Conservation (phyloP, 495 filamentous ascomycete species). For the Xylaria intraflava region DNA sequence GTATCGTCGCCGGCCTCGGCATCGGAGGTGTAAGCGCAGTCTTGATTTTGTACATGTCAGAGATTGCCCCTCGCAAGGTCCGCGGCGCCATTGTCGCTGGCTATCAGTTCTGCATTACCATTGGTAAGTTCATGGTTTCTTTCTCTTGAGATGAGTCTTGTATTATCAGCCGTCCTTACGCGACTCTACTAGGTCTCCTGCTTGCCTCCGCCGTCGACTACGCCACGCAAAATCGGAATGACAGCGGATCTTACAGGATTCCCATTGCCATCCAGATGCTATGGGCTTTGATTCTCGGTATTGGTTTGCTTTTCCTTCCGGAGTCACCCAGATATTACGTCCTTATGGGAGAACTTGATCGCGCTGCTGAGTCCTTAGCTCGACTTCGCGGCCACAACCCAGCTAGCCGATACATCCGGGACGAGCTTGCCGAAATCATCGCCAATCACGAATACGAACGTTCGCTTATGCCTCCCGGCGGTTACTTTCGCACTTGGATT, state of each 20-base stretch:
- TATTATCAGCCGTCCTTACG: not conserved
- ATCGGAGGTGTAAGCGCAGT: constrained; percentile 70
- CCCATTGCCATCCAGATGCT: constrained; percentile 63
- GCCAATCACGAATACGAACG: constrained; percentile 78
- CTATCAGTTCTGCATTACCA: constrained; percentile 74
- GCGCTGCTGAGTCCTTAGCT: constrained; percentile 55
- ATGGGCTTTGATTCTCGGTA: constrained; percentile 61
- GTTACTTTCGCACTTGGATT: constrained; percentile 60
- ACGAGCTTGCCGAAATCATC: constrained; percentile 72
- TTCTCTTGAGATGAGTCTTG: not conserved
- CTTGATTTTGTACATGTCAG: constrained; percentile 73
- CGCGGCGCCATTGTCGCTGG: constrained; percentile 67
- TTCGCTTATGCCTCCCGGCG: constrained; percentile 52
- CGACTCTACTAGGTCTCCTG: constrained; percentile 40
- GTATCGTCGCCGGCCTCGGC: constrained; percentile 65
- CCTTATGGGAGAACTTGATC: constrained; percentile 60
- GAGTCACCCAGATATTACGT: constrained; percentile 80
- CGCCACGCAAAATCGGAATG: constrained; percentile 52
- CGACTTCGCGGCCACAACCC: constrained; percentile 61
- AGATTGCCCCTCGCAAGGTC: constrained; percentile 60
- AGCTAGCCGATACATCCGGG: constrained; percentile 57
- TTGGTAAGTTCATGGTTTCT: constrained; percentile 38
- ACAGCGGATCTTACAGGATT: constrained; percentile 64
- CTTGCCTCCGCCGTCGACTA: constrained; percentile 68
- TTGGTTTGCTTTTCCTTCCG: constrained; percentile 55